phyloP scores from a whole-genome alignment of 2,329 filamentous ascomycete genomes.

The Pezicula neosporulosa region DNA sequence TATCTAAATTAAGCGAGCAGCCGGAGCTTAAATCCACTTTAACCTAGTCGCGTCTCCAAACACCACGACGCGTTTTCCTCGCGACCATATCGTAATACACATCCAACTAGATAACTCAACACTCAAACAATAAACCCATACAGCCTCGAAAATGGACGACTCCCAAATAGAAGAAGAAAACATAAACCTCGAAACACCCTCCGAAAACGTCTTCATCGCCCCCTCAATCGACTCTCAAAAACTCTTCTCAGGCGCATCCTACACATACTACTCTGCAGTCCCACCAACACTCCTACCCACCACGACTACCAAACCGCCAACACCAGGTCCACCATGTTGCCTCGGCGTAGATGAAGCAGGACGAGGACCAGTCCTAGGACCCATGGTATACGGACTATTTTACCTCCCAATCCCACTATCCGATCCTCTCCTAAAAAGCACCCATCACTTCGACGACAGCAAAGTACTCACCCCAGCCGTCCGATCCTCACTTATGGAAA shows the following conservation, averaged over 20 bases:
- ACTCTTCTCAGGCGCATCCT: conserved; percentile 63
- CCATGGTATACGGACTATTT: conserved; percentile 69
- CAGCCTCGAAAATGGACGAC: conserved; percentile 29
- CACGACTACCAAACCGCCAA: conserved; percentile 14
- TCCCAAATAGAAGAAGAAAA: conserved; percentile 25
- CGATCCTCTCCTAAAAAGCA: conserved; percentile 70
- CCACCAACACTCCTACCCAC: conserved; percentile 54
- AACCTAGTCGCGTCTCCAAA: not conserved
- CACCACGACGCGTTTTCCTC: not conserved
- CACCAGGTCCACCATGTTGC: conserved; percentile 58
- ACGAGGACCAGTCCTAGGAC: conserved; percentile 86
- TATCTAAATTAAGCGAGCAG: too few species aligned
- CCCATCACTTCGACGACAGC: conserved; percentile 90
- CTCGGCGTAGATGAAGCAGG: conserved; percentile 94
- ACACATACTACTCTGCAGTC: conserved; percentile 68
- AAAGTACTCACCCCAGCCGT: conserved; percentile 84
- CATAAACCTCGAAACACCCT: conserved; percentile 29
- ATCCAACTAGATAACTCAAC: too few species aligned
- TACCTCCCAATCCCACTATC: conserved; percentile 71
- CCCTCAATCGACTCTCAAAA: conserved; percentile 60
- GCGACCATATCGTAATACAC: too few species aligned
- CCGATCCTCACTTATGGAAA: conserved; percentile 66
- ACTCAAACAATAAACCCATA: too few species aligned
- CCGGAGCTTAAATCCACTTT: too few species aligned
- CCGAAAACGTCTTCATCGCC: conserved; percentile 52